phyloP scores from a whole-genome alignment of 164 flowering plant genomes.

The Hamamelis virginiana region DNA sequence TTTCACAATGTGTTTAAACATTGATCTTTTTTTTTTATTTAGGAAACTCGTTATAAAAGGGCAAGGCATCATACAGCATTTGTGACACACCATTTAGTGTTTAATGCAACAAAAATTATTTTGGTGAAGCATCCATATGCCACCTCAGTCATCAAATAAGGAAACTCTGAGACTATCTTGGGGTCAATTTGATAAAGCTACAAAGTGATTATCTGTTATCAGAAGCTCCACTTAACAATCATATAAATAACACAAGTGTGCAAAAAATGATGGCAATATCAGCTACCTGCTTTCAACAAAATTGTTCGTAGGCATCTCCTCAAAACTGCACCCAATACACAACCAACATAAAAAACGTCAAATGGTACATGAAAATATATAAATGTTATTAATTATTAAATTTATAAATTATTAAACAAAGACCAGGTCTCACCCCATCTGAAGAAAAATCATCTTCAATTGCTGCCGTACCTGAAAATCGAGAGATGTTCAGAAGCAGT shows the following conservation, averaged over 20 bases:
- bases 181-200: no score
- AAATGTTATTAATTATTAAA: neutral
- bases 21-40: no score
- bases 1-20: no score
- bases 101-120: no score
- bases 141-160: no score
- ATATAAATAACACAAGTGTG: neutral
- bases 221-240: no score
- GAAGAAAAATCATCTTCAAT: slow-evolving; percentile 69
- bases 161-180: no score
- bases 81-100: no score
- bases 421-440: slow-evolving; percentile 72
- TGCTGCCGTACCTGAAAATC: slow-evolving; percentile 68
- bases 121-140: no score
- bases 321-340: slow-evolving; percentile 59
- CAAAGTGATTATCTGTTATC: no score
- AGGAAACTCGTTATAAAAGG: no score
- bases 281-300: slow-evolving; percentile 89
- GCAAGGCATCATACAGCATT: no score
- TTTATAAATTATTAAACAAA: neutral
- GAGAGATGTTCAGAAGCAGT: neutral
- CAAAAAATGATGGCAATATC: neutral
- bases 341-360: slow-evolving; percentile 1
- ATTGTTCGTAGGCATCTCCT: slow-evolving; percentile 97
- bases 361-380: neutral